Percentiles rank a stretch among this genome's conserved stretches.
These are phyloP conservation scores for Komagataella populi DNA, from an alignment of 805 yeast species.

Conservation along the genomic window DNA sequence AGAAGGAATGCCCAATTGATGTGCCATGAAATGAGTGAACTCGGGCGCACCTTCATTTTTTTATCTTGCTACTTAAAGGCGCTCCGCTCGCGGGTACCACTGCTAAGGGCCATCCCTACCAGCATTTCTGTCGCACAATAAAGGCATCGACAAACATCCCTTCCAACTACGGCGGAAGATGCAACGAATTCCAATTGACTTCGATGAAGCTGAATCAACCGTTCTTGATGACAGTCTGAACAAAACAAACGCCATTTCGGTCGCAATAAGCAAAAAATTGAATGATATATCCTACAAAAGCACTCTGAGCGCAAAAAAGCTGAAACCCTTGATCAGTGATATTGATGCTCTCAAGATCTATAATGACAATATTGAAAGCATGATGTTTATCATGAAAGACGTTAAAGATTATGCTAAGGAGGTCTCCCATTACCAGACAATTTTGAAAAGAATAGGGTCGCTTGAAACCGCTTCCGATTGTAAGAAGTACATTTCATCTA, in stretches of 20 bases:
- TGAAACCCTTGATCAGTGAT: conserved; percentile 59
- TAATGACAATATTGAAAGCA: conserved; percentile 43
- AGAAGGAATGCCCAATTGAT: not conserved
- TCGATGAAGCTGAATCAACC: conserved; percentile 74
- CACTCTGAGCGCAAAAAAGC: conserved; percentile 25
- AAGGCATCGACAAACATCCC: not conserved
- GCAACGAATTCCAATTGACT: conserved; percentile 23
- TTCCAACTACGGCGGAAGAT: not conserved
- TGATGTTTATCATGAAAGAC: conserved; percentile 30
- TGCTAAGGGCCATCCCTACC: not conserved
- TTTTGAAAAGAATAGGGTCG: conserved; percentile 4
- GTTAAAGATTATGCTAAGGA: conserved; percentile 33
- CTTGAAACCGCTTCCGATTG: not conserved
- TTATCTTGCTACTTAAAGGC: not conserved
- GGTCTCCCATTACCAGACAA: conserved; percentile 25
- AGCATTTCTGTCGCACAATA: not conserved
- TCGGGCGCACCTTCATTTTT: not conserved
- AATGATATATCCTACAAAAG: conserved; percentile 31
- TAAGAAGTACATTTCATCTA: not conserved
- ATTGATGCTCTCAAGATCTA: conserved; percentile 42
- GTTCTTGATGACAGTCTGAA: conserved; percentile 65
- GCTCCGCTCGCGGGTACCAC: not conserved
- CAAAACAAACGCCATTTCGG: conserved; percentile 42
- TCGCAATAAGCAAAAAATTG: conserved; percentile 40
- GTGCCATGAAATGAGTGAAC: not conserved